Conservation (phyloP, 192 early-diverging fungal genomes). For the Thamnidium elegans region DNA sequence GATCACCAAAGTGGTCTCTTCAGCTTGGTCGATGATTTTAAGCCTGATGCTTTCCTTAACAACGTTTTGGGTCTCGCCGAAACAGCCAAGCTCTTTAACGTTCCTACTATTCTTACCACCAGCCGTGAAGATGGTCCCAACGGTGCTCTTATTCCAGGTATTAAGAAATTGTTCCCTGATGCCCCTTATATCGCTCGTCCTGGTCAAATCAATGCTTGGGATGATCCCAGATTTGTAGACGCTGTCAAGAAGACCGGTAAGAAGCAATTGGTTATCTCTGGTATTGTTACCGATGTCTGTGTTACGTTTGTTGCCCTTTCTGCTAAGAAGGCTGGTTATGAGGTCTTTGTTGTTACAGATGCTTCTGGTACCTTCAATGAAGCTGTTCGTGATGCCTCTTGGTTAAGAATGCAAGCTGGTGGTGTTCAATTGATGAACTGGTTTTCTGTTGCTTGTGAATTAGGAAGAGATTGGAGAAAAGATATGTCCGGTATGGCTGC, state of each 20-base stretch:
- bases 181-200: slow-evolving; percentile 27
- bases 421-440: slow-evolving; percentile 35
- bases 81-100: slow-evolving; percentile 24
- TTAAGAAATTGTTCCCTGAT: slow-evolving; percentile 32
- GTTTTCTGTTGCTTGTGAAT: slow-evolving; percentile 33
- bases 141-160: slow-evolving; percentile 19
- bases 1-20: slow-evolving; percentile 35
- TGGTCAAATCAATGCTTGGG: slow-evolving; percentile 38
- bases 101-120: slow-evolving; percentile 29
- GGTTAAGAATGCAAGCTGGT: slow-evolving; percentile 26
- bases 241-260: slow-evolving; percentile 34
- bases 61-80: slow-evolving; percentile 25
- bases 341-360: slow-evolving; percentile 36
- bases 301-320: slow-evolving; percentile 32
- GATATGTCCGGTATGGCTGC: slow-evolving; percentile 24
- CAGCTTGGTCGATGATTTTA: slow-evolving; percentile 24
- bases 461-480: slow-evolving; percentile 31
- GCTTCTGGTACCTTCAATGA: slow-evolving; percentile 33
- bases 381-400: slow-evolving; percentile 27
- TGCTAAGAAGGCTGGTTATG: slow-evolving; percentile 35
- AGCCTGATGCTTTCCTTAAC: slow-evolving; percentile 23
- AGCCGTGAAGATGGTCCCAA: slow-evolving; percentile 34
- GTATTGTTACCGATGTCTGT: slow-evolving; percentile 39
- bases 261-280: slow-evolving; percentile 33
- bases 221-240: slow-evolving; percentile 21